Evolutionary conservation across 768 basidiomycete species (phyloP).

Genomic region (Podaxis carcinomalis): DNA sequence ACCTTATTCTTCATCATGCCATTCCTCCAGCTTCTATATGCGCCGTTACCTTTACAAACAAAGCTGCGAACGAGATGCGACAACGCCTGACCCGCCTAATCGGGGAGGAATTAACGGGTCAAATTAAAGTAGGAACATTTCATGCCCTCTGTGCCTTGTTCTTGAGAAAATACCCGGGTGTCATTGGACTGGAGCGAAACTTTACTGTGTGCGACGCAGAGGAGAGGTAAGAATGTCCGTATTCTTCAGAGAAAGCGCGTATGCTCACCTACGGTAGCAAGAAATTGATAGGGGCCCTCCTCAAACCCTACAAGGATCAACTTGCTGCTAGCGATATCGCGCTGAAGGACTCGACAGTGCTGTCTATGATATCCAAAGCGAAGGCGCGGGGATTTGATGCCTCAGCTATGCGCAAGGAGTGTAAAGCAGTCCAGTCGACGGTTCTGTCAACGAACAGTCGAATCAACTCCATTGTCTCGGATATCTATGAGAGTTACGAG

Average conservation of each 20-base stretch:
- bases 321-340: conserved; percentile 42
- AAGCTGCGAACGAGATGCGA: conserved; percentile 86
- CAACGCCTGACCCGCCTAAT: conserved; percentile 63
- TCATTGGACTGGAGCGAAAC: conserved; percentile 60
- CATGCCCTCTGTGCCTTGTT: conserved; percentile 73
- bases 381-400: conserved; percentile 64
- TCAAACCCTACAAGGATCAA: conserved; percentile 52
- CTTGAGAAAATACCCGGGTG: conserved; percentile 57
- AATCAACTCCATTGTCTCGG: conserved; percentile 38
- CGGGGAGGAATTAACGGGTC: conserved; percentile 49
- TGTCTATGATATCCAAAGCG: conserved; percentile 70
- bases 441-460: conserved; percentile 14
- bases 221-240: conserved; percentile 50
- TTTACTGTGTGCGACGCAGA: conserved; percentile 83
- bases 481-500: conserved; percentile 68
- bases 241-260: not conserved
- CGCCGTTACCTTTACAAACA: conserved; percentile 87
- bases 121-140: conserved; percentile 72
- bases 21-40: conserved; percentile 59
- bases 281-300: conserved; percentile 54
- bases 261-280: conserved; percentile 39
- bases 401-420: conserved; percentile 27
- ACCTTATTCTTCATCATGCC: conserved; percentile 51
- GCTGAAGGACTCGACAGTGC: conserved; percentile 50
- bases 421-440: conserved; percentile 6